These are phyloP conservation scores for Vanilla planifolia DNA, from an alignment of 106 monocot genomes.

Conservation along the genomic window DNA sequence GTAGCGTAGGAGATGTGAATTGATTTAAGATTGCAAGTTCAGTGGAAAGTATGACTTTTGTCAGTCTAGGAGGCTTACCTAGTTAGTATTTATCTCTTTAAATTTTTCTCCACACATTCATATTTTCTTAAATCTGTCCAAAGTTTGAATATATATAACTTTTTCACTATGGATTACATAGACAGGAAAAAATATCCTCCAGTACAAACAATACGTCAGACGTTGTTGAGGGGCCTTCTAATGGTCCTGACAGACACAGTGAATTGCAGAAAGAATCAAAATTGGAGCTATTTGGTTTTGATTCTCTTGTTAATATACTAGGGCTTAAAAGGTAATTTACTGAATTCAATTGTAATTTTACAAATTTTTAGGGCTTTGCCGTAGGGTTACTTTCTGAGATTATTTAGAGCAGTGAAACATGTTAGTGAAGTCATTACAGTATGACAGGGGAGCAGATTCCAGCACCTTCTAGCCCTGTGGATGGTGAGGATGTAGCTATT, in stretches of 20 bases:
- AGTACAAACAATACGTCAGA: slow-evolving; percentile 17
- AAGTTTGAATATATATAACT: no score
- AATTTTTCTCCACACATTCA: neutral
- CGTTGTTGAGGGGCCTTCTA: slow-evolving; percentile 36
- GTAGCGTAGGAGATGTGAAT: no score
- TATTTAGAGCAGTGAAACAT: slow-evolving; percentile 7
- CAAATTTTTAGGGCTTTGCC: neutral
- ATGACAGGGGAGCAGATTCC: slow-evolving; percentile 89
- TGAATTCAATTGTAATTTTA: slow-evolving; percentile 1
- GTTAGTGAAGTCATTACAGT: slow-evolving; percentile 38
- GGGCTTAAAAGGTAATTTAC: slow-evolving; percentile 69
- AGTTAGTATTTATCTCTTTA: no score
- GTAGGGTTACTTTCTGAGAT: neutral
- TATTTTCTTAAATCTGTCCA: no score
- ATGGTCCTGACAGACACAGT: slow-evolving; percentile 25
- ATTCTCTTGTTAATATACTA: slow-evolving; percentile 93
- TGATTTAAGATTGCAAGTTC: no score
- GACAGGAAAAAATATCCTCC: slow-evolving; percentile 13
- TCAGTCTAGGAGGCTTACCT: no score
- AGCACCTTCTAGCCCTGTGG: slow-evolving; percentile 70
- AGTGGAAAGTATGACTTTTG: no score
- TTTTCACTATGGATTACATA: neutral
- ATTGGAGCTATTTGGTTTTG: slow-evolving; percentile 92
- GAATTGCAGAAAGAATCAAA: slow-evolving; percentile 68
- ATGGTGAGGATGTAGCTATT: slow-evolving; percentile 79